Evolutionary conservation across 2,329 filamentous ascomycete species (phyloP), one percentile per base, ranked within the genome.

Genomic region (Fulvia fulva): DNA sequence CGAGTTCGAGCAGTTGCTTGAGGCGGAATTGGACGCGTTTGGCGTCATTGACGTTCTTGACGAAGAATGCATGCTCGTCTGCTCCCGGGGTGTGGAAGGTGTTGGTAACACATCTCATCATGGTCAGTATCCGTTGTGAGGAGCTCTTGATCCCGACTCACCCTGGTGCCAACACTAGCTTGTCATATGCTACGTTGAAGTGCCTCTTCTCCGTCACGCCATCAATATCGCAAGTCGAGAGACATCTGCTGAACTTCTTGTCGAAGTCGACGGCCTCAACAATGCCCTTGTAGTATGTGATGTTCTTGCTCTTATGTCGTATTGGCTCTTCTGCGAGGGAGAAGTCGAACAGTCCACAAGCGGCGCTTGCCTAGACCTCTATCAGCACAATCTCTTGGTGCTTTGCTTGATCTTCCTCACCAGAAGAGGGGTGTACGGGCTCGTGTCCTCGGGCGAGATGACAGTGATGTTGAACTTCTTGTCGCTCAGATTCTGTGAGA

Each of bases 291-390:
- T 60, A 63, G 53, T 65, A 67, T 9, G 56, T 53, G 22, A 67
- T 58, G 3, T 57, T 51, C 57, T 62, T 60, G 55, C 58, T 46
- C 63, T 79, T 77, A 67, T 75, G 70, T 16, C 76, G 69, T 12
- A 79, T 65, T 0, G 76, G 75, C 61, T 78, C 76, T 59, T 78
- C 76, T 9, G 76, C 76, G 1, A 78, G 70, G 23, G 75, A 71
- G 63, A 78, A 78, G 56, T 78, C 72, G 70, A 77, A 78, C 16
- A 77, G 70, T 1, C 74, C 75, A 45, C 74, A 75, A 9, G 77
- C 76, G 23, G 75, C 77, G 51, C 73, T 76, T 12, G 76, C 75
- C 62, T 64, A 34, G 23, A 11, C 12, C 14, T 7, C 43, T 50
- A n/a, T 43, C 25, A 45, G 37, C 21, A 19, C 19, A 22, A 21